phyloP scores from a whole-genome alignment of 345 rosid genomes.

The Corchorus olitorius region DNA sequence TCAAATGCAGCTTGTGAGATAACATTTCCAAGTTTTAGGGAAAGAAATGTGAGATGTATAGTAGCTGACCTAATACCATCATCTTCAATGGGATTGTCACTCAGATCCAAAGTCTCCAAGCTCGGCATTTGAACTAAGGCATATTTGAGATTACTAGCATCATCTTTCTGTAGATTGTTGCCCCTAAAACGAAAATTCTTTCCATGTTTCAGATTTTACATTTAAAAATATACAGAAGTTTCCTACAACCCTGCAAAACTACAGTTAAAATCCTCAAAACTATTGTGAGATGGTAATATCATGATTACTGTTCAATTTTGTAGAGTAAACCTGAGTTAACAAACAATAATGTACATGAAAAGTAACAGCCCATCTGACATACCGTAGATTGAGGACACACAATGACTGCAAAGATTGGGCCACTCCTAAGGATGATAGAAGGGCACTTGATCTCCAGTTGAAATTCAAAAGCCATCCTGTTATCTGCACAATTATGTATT shows the following conservation, averaged over 20 bases:
- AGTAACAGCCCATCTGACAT: conserved; percentile 15
- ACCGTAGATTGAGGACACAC: conserved; percentile 73
- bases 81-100: conserved; percentile 84
- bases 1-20: conserved; percentile 27
- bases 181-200: conserved; percentile 51
- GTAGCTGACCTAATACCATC: conserved; percentile 73
- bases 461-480: conserved; percentile 82
- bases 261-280: not conserved
- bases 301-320: not conserved
- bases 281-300: not conserved
- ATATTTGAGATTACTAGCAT: conserved; percentile 56
- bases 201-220: conserved; percentile 15
- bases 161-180: conserved; percentile 65
- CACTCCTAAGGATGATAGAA: conserved; percentile 25
- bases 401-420: conserved; percentile 62
- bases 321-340: not conserved
- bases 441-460: conserved; percentile 40
- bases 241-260: not conserved
- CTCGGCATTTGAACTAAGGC: conserved; percentile 63
- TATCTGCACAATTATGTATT: conserved; percentile 42
- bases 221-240: not conserved
- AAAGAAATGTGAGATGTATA: not conserved
- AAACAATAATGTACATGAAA: conserved; percentile 8
- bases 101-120: conserved; percentile 72
- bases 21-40: conserved; percentile 4